Conservation (phyloP, 768 basidiomycete genomes). For the Lactarius deliciosus region DNA sequence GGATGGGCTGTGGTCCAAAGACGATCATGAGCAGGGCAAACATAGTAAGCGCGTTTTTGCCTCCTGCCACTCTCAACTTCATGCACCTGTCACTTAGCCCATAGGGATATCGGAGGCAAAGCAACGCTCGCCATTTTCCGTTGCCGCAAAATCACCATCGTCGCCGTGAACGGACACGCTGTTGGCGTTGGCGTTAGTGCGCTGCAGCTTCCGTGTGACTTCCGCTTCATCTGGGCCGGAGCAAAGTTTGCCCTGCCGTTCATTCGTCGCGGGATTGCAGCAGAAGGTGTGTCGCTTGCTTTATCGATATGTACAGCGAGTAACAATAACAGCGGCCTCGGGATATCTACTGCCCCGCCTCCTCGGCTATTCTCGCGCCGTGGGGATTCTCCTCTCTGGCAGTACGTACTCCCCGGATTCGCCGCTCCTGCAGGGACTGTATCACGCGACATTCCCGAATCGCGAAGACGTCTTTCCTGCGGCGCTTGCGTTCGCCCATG, state of each 20-base stretch:
- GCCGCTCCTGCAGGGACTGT: slow-evolving; percentile 45
- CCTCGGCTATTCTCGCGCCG: slow-evolving; percentile 51
- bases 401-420: slow-evolving; percentile 46
- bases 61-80: neutral
- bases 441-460: slow-evolving; percentile 47
- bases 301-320: neutral
- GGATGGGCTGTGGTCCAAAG: slow-evolving; percentile 39
- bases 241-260: slow-evolving; percentile 52
- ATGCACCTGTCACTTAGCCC: slow-evolving; percentile 35
- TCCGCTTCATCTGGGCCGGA: slow-evolving; percentile 52
- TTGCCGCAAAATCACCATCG: slow-evolving; percentile 56
- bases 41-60: slow-evolving; percentile 39
- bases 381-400: slow-evolving; percentile 51
- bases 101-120: slow-evolving; percentile 50
- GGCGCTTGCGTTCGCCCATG: slow-evolving; percentile 51
- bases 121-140: slow-evolving; percentile 48
- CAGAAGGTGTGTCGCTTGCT: slow-evolving; percentile 42
- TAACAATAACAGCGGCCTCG: slow-evolving; percentile 37
- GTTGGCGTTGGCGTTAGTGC: slow-evolving; percentile 53
- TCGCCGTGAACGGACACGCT: slow-evolving; percentile 52
- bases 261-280: slow-evolving; percentile 48
- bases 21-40: slow-evolving; percentile 47
- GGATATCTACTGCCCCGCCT: slow-evolving; percentile 55
- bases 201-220: slow-evolving; percentile 51
- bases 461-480: slow-evolving; percentile 54